phyloP scores from a whole-genome alignment of 1,284 basidiomycete genomes.

The Cryptococcus jaspeensis region DNA sequence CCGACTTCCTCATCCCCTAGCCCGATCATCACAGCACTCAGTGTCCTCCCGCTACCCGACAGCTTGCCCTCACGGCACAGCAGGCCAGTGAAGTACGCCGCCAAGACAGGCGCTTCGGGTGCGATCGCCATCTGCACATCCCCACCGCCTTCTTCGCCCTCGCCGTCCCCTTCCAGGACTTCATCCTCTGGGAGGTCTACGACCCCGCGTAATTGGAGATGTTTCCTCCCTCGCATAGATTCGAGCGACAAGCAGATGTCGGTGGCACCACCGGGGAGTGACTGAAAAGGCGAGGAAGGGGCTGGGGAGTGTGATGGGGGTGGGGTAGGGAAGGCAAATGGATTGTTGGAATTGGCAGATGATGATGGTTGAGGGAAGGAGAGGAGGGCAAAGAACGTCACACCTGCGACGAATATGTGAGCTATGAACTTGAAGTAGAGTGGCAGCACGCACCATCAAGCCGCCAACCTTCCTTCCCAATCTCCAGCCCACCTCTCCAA shows the following conservation, averaged over 20 bases:
- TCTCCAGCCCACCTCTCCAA: slow-evolving; percentile 50
- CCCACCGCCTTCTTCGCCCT: slow-evolving; percentile 21
- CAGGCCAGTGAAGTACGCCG: slow-evolving; percentile 38
- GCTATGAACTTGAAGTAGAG: neutral
- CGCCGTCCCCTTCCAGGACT: slow-evolving; percentile 27
- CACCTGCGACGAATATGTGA: slow-evolving; percentile 24
- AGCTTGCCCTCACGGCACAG: slow-evolving; percentile 31
- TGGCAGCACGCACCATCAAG: slow-evolving; percentile 40
- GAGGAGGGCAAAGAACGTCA: slow-evolving; percentile 45
- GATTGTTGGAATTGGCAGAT: slow-evolving; percentile 23
- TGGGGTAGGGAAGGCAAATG: slow-evolving; percentile 22
- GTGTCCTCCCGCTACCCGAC: slow-evolving; percentile 32
- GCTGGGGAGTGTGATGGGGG: slow-evolving; percentile 1
- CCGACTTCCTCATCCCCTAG: slow-evolving; percentile 46
- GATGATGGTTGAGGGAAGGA: slow-evolving; percentile 28
- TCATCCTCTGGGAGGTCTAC: slow-evolving; percentile 37
- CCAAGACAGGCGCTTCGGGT: slow-evolving; percentile 34
- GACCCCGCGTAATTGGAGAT: slow-evolving; percentile 39
- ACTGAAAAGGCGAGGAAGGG: slow-evolving; percentile 27
- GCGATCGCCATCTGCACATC: slow-evolving; percentile 41
- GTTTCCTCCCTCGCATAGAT: slow-evolving; percentile 47
- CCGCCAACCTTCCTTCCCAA: slow-evolving; percentile 46
- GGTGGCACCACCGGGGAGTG: slow-evolving; percentile 30
- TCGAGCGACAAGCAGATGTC: slow-evolving; percentile 51
- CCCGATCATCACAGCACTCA: slow-evolving; percentile 38